Percentiles rank a stretch among this genome's conserved stretches.
These are phyloP conservation scores for Colletotrichum liriopes DNA, from an alignment of 2,329 filamentous ascomycete genomes.

Conservation along the genomic window DNA sequence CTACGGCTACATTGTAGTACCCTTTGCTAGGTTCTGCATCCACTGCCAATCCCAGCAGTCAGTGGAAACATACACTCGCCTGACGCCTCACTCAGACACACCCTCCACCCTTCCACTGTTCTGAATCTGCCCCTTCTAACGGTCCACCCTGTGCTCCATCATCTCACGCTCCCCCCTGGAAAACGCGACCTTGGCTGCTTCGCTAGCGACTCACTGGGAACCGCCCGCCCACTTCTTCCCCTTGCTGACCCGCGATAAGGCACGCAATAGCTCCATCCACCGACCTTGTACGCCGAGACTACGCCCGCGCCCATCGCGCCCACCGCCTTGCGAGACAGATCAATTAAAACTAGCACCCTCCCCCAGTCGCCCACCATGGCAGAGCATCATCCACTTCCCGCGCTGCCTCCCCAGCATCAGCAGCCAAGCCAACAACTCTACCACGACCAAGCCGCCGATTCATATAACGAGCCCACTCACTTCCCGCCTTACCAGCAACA, in stretches of 20 bases:
- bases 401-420: slow-evolving; percentile 46
- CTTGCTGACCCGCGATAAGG: slow-evolving; percentile 44
- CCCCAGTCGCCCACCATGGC: slow-evolving; percentile 56
- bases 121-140: slow-evolving; percentile 32
- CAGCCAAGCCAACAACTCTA: slow-evolving; percentile 46
- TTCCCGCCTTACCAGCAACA: slow-evolving; percentile 45
- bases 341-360: slow-evolving; percentile 52
- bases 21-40: slow-evolving; percentile 34
- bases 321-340: slow-evolving; percentile 45
- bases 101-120: slow-evolving; percentile 18
- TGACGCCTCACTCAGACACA: slow-evolving; percentile 25
- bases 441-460: slow-evolving; percentile 45
- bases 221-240: slow-evolving; percentile 41
- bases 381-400: slow-evolving; percentile 43
- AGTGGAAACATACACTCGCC: slow-evolving; percentile 28
- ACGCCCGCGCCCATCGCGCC: slow-evolving; percentile 34
- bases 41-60: slow-evolving; percentile 32
- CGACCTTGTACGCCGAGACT: slow-evolving; percentile 40
- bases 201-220: slow-evolving; percentile 38
- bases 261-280: slow-evolving; percentile 42
- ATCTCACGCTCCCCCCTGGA: slow-evolving; percentile 38
- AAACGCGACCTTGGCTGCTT: slow-evolving; percentile 41
- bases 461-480: slow-evolving; percentile 41
- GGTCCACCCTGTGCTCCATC: slow-evolving; percentile 33
- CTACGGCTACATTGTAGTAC: slow-evolving; percentile 30